Base-by-base conservation (phyloP, 306 rosid genomes). In the Medicago ruthenica region DNA sequence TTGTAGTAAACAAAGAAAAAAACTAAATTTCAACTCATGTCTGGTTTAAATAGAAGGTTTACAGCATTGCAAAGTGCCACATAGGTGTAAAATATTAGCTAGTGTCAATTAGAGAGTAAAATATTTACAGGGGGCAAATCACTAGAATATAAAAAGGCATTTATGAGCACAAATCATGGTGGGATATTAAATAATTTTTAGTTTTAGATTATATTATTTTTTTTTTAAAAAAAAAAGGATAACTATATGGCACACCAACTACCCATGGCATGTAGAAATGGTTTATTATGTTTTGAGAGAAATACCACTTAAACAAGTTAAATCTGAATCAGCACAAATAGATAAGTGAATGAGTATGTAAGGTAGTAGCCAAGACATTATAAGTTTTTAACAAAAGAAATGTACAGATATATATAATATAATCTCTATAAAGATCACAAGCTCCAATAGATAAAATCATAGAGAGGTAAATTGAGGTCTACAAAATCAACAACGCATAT, bases 11-110 rank as follows among this genome's bases (percentile, higher is more conserved):
- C 34, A 48, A 60, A 34, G 37, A 34, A 34, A 34, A 31, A 34
- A 34, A 34, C 7, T 34, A 34, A 59, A 65, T 75, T 47, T 47
- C 62, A 67, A 47, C 10, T n/a, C 18, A 74, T 40, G 13, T 54
- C 27, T 21, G 75, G 51, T 58, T 73, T 80, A 58, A 57, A 48
- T 60, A 67, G 13, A 16, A 67, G 42, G 60, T 67, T 67, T 34
- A 78, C 41, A 61, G 16, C 17, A 44, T 68, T 16, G 34, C 21
- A 15, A 76, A 77, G 42, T 65, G 63, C 70, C 44, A 45, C 61
- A 18, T 54, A 67, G 75, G 14, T 77, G 61, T 44, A 27, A n/a
- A n/a, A 53, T 11, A 34, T 16, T 15, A 34, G 67, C 44, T 53
- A 62, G 39, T 22, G 9, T 45, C n/a, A 17, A 24, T 54, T 37